These are phyloP conservation scores for Fusarium denticulatum DNA, from an alignment of 2,329 filamentous ascomycete genomes.

Conservation along the genomic window DNA sequence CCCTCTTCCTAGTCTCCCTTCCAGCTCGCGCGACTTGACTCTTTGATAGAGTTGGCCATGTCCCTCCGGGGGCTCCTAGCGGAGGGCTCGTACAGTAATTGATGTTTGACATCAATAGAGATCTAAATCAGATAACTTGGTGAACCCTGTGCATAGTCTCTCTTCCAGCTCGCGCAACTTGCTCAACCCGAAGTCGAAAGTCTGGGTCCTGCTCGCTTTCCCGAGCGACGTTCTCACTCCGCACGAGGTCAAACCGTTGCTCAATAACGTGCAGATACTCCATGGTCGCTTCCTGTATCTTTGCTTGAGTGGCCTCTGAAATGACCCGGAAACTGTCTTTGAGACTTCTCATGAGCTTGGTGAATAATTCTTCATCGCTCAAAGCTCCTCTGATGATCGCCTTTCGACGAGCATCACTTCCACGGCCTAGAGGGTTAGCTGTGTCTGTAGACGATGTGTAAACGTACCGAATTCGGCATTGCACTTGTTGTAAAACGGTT, in stretches of 20 bases:
- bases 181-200: slow-evolving; percentile 47
- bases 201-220: slow-evolving; percentile 52
- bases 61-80: too few relatives aligned
- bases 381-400: slow-evolving; percentile 46
- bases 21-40: not conserved
- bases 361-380: slow-evolving; percentile 43
- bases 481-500: slow-evolving; percentile 46
- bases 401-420: slow-evolving; percentile 48
- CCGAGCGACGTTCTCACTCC: slow-evolving; percentile 49
- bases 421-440: slow-evolving; percentile 41
- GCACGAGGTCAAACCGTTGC: slow-evolving; percentile 49
- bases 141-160: slow-evolving; percentile 9
- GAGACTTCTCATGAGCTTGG: slow-evolving; percentile 43
- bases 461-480: slow-evolving; percentile 47
- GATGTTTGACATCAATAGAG: not conserved
- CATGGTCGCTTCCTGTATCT: slow-evolving; percentile 23
- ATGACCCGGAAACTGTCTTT: slow-evolving; percentile 33
- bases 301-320: slow-evolving; percentile 34
- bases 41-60: too few relatives aligned
- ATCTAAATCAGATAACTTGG: not conserved
- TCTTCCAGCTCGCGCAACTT: not conserved
- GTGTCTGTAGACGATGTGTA: rapidly evolving
- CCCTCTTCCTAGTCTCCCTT: slow-evolving; percentile 4
- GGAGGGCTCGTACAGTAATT: too few relatives aligned
- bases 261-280: slow-evolving; percentile 43